Evolutionary conservation across 257 asterid genomes (phyloP).

Genomic region (Gardenia jasminoides): DNA sequence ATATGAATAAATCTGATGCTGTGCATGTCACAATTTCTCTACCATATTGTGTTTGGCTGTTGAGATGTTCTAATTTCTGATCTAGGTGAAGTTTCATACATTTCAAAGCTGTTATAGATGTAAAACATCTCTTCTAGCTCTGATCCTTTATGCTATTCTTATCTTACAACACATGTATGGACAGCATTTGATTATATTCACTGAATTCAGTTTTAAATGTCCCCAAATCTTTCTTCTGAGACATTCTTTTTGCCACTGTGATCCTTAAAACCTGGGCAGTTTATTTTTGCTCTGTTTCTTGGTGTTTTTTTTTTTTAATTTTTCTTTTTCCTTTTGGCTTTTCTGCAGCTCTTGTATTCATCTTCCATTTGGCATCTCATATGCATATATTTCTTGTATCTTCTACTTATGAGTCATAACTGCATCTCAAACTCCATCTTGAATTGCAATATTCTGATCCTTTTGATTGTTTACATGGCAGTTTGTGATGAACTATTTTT

Average conservation of each 20-base stretch:
- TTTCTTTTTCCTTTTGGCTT: neutral
- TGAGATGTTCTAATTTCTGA: neutral
- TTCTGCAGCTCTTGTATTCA: neutral
- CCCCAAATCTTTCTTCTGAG: neutral
- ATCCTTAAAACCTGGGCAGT: neutral
- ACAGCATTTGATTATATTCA: neutral
- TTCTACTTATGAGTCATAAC: neutral
- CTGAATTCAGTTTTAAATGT: neutral
- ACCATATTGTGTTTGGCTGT: neutral
- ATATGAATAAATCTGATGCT: neutral
- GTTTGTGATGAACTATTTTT: constrained; percentile 82
- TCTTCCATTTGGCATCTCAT: neutral
- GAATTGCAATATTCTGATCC: neutral
- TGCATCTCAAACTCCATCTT: neutral
- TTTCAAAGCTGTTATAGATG: neutral
- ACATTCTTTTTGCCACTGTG: neutral
- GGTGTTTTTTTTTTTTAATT: neutral
- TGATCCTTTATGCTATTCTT: neutral
- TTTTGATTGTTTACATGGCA: constrained; percentile 30
- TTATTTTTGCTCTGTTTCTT: neutral
- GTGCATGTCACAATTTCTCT: neutral
- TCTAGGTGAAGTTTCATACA: neutral
- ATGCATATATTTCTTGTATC: neutral
- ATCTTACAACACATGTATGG: neutral
- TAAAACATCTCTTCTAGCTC: neutral